Conservation (phyloP, 2,329 filamentous ascomycete species). For the Teratosphaeria gauchensis region DNA sequence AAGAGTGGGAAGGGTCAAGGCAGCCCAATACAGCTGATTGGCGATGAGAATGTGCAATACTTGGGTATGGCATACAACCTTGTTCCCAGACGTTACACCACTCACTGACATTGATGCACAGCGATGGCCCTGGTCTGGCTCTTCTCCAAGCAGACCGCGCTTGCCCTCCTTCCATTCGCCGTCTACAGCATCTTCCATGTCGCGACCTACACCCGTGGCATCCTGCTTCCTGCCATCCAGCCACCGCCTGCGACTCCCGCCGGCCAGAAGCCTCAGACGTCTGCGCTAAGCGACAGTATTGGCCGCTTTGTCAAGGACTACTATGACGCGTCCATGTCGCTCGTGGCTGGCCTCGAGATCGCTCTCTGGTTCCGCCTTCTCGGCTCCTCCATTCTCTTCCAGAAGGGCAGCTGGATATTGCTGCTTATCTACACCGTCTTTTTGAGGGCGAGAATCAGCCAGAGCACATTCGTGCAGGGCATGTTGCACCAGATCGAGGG, state of each 20-base stretch:
- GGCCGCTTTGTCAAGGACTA: slow-evolving; percentile 94
- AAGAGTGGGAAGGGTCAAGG: slow-evolving; percentile 56
- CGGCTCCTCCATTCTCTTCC: slow-evolving; percentile 74
- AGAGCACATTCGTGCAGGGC: slow-evolving; percentile 87
- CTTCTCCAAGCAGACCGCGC: slow-evolving; percentile 74
- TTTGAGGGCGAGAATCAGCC: slow-evolving; percentile 77
- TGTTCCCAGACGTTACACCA: background rate
- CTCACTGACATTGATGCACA: background rate
- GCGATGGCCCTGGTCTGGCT: slow-evolving; percentile 89
- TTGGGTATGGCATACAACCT: slow-evolving; percentile 54
- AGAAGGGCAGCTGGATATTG: slow-evolving; percentile 83
- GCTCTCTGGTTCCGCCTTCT: slow-evolving; percentile 75
- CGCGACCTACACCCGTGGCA: slow-evolving; percentile 88
- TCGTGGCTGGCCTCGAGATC: slow-evolving; percentile 84
- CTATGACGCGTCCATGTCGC: slow-evolving; percentile 91
- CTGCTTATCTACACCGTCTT: slow-evolving; percentile 80
- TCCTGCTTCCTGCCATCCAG: slow-evolving; percentile 78
- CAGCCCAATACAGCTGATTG: slow-evolving; percentile 57
- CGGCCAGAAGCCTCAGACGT: slow-evolving; percentile 49
- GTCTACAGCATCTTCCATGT: slow-evolving; percentile 99
- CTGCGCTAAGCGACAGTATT: slow-evolving; percentile 68
- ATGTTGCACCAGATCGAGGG: slow-evolving; percentile 64
- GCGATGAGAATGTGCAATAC: slow-evolving; percentile 97
- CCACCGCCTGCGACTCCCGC: slow-evolving; percentile 48
- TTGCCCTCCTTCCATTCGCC: slow-evolving; percentile 85